Evolutionary conservation across 2,329 filamentous ascomycete genomes (phyloP), one percentile per base, ranked within the genome.

Genomic region (Grosmannia clavigera): DNA sequence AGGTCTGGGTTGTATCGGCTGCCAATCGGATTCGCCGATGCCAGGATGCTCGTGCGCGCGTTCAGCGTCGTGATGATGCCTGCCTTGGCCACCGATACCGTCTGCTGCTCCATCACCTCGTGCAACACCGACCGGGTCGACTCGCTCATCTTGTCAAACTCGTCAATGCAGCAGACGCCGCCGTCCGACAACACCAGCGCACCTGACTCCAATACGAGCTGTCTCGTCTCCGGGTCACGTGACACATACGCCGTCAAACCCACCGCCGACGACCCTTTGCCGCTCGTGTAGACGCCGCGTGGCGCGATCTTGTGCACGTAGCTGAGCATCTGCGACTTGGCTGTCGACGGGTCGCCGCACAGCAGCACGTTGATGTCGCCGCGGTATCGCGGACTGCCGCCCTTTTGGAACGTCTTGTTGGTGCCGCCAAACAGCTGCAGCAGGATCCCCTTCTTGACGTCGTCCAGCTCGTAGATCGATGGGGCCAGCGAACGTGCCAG

Each of bases 251-350:
- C 88, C 25, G 88, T 92, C 57, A 92, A 78, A 81, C 88, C 88
- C 38, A 91, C 88, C 55, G 88, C 88, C 63, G 87, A 91, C 62
- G 86, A 90, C 67, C 88, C 88, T 70, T 90, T 88, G 68, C 88
- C 88, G 62, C 87, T 90, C 2, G 88, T 92, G 73, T 91, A 92
- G 57, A 92, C 86, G 66, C 83, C 83, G 38, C 94, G 87, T 48
- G 94, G 94, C 5, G 94, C 94, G 68, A 99, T 99, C 74, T 95
- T 95, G 81, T 99, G 92, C 31, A 99, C 87, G 69, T 99, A 99
- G 64, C 90, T 82, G 33, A 99, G 80, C 60, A 99, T 78, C 73
- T 99, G 95, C 12, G 94, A 99, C 73, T 99, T 99, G 48, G 94
- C 82, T 0, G 94, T 99, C 0, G 92, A 97, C 0, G 94, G 94